Percentiles rank a stretch among this genome's conserved stretches.
Evolutionary conservation across 2,329 filamentous ascomycete genomes (phyloP).

Genomic region (Curvularia sp.): DNA sequence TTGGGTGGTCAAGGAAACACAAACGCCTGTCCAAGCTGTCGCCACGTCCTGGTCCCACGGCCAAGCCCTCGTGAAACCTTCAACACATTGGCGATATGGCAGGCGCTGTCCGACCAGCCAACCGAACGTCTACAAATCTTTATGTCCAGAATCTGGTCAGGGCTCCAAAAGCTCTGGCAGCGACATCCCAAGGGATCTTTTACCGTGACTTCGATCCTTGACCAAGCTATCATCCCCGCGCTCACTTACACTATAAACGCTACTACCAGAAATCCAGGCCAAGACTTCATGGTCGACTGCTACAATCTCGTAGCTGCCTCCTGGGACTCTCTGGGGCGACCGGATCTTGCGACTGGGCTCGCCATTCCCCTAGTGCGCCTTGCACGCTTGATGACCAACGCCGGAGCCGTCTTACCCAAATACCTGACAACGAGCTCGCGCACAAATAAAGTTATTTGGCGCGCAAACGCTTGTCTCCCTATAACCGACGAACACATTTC

Average conservation of each 20-base stretch:
- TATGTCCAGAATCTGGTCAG: constrained; percentile 31
- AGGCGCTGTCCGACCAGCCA: constrained; percentile 33
- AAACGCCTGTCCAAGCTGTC: constrained; percentile 39
- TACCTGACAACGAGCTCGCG: constrained; percentile 34
- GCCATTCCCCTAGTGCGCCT: constrained; percentile 41
- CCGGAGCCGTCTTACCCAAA: constrained; percentile 29
- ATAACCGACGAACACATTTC: constrained; percentile 21
- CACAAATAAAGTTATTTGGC: constrained; percentile 37
- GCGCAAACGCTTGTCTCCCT: constrained; percentile 37
- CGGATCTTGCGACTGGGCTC: constrained; percentile 31
- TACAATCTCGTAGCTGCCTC: constrained; percentile 35
- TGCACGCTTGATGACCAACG: constrained; percentile 37
- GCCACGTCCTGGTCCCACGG: constrained; percentile 29
- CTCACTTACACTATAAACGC: constrained; percentile 21
- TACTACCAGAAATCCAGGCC: background rate
- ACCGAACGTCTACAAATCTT: constrained; percentile 28
- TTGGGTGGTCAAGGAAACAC: constrained; percentile 32
- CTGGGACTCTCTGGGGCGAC: constrained; percentile 37
- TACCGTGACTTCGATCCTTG: constrained; percentile 28
- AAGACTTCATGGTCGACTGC: constrained; percentile 29
- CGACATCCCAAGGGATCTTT: constrained; percentile 26
- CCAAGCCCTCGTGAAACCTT: constrained; percentile 22
- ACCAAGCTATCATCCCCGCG: constrained; percentile 32
- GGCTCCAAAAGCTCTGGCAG: constrained; percentile 31
- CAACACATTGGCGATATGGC: constrained; percentile 35